Base-by-base conservation (phyloP, 371 early-diverging fungal species). In the Mortierella sp. region DNA sequence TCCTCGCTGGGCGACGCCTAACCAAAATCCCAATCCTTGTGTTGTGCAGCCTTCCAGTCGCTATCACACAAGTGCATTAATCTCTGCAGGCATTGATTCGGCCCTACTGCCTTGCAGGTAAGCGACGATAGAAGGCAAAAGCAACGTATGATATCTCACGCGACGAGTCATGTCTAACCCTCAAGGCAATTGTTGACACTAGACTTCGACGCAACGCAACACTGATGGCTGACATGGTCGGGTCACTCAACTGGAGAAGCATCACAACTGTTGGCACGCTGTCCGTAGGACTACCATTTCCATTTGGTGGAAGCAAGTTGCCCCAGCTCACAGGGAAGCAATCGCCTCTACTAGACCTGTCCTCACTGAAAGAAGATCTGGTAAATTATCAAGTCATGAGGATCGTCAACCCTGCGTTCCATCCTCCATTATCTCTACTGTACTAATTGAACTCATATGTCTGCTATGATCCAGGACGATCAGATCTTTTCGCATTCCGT, bases 41-140 rank as follows among this genome's bases (percentile, higher is more conserved):
- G 46, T 16, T 45, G 13, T 24, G 6, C 54, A 71, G 48, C 67
- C 88, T 79, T 66, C 83, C 8, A 62, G 67, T 21, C 60, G 78
- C 58, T 92, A 89, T 60, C 90, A 90, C 54, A 89, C 90, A 34
- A 90, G 88, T 48, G 90, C 91, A 1, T 80, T 86, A 25, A 71
- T 89, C 28, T 82, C 92, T 6, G 80, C 90, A 0, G 90, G 84
- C 6, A 84, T 92, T 10, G 92, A 92, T 37, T 85, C 87, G 2
- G 84, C 81, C 0, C 81, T 88, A 0, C 55, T 89, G 0, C 85
- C 86, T 0, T 86, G 80, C 59, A 78, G 88, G 85, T 83, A 64
- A 60, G 31, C 22, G 13, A n/a, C 47, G 10, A n/a, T n/a, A 9
- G 19, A 9, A 4, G 6, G 17, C 22, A n/a, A 14, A 16, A 39